Base-by-base conservation (phyloP, 192 early-diverging fungal species). In the Coemansia sp. region DNA sequence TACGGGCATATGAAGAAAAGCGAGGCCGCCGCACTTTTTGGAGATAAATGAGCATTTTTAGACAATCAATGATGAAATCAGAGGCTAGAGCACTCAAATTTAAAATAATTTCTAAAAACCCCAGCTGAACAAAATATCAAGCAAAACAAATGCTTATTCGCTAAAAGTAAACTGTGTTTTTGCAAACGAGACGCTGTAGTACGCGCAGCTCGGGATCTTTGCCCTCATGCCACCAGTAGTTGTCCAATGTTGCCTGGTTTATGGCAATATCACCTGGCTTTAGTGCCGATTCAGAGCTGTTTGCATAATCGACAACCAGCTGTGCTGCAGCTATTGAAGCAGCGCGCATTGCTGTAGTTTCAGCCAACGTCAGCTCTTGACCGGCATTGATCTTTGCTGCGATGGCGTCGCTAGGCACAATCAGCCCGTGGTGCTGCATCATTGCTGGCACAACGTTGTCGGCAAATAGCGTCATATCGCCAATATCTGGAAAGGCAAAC, bases 391-490 rank as follows among this genome's bases (percentile, higher is more conserved):
- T 78, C 23, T 85, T 85, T 7, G 74, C 57, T 41, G 75, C 63
- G 65, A 89, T 72, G 2, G 29, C 62, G 12, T 83, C 58, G 52
- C 83, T 62, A 0, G 73, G 85, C 24, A 62, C 47, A 45, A 90
- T 65, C 14, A 91, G 60, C 2, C 82, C 83, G 17, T 85, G 70
- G 59, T 89, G 69, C 37, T 72, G 72, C 59, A 92, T 67, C 67
- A 92, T 75, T 2, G 86, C 84, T 4, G 90, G 89, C 19, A 93
- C 82, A 10, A 90, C 89, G 67, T 89, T 90, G 62, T 93, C 92
- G 0, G 85, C 83, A 76, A 90, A 90, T 17, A 92, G 76, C 0
- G 93, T 91, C 66, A 91, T 69, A 0, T 82, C 67, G 50, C 74
- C 61, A 24, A 91, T 80, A 59, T 92, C 91, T 5, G 59, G 65